Evolutionary conservation across 192 early-diverging fungal species (phyloP).

Genomic region (Coemansia sp.): DNA sequence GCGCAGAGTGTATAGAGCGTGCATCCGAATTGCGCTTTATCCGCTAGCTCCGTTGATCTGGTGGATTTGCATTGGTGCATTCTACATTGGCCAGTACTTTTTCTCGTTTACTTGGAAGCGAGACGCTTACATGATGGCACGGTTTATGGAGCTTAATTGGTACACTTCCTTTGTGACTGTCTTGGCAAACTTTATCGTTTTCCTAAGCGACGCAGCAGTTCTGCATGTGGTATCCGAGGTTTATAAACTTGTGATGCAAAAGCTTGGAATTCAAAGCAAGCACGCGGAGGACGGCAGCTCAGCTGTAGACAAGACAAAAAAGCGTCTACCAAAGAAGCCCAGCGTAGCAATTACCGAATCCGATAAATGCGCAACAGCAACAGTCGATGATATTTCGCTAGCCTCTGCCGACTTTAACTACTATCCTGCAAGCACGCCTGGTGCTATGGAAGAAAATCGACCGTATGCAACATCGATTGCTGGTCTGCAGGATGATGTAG

Average conservation of each 20-base stretch:
- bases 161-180: slow-evolving; percentile 8
- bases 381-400: slow-evolving; percentile 6
- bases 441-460: slow-evolving; percentile 15
- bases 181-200: slow-evolving; percentile 31
- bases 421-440: not conserved
- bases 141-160: slow-evolving; percentile 11
- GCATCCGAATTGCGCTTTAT: slow-evolving; percentile 45
- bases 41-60: slow-evolving; percentile 25
- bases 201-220: slow-evolving; percentile 33
- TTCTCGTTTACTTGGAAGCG: slow-evolving; percentile 20
- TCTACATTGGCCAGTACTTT: slow-evolving; percentile 23
- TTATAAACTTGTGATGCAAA: not conserved
- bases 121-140: slow-evolving; percentile 10
- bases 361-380: not conserved
- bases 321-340: slow-evolving; percentile 1
- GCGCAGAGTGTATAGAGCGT: slow-evolving; percentile 30
- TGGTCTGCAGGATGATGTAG: slow-evolving; percentile 23
- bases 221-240: slow-evolving; percentile 22
- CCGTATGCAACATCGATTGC: slow-evolving; percentile 7
- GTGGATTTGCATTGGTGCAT: slow-evolving; percentile 16
- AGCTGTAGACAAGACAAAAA: not conserved
- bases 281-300: not conserved
- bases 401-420: not conserved
- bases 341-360: slow-evolving; percentile 14
- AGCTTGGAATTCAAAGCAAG: slow-evolving; percentile 3